Percentiles rank a stretch among this genome's conserved stretches.
Evolutionary conservation across 1,139 yeast genomes (phyloP).

Genomic region (Spencermartinsiella ligniputridi): DNA sequence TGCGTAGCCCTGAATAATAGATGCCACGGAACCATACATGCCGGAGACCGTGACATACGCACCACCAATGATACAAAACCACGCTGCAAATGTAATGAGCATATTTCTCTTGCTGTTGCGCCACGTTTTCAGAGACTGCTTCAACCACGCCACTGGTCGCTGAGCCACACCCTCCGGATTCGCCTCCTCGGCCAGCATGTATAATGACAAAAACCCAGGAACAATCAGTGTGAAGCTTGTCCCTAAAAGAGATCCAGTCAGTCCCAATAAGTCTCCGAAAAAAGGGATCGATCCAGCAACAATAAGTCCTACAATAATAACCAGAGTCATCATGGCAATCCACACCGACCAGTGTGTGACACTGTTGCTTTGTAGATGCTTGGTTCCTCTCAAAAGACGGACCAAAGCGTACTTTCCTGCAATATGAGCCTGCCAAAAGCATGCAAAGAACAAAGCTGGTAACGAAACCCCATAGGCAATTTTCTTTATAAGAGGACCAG

Average conservation of each 20-base stretch:
- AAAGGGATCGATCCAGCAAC: conserved; percentile 2
- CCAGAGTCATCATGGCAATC: conserved; percentile 2
- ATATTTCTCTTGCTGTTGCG: conserved; percentile 1
- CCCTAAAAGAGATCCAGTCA: conserved; percentile 5
- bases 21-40: conserved; percentile 5
- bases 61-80: conserved; percentile 10
- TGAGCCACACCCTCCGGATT: background rate
- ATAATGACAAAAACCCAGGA: conserved; percentile 8
- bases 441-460: conserved; percentile 10
- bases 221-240: conserved; percentile 8
- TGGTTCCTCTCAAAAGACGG: conserved; percentile 8
- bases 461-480: conserved; percentile 11
- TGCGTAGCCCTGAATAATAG: conserved; percentile 6
- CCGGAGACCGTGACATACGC: conserved; percentile 8
- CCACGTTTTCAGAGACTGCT: conserved; percentile 5
- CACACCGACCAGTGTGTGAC: conserved; percentile 2
- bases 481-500: conserved; percentile 12
- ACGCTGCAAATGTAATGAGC: conserved; percentile 1
- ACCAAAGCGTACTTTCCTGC: conserved; percentile 9
- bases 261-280: conserved; percentile 4
- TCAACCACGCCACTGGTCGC: conserved; percentile 1
- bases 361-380: conserved; percentile 9
- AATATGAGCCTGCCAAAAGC: conserved; percentile 10
- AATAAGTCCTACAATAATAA: conserved; percentile 1
- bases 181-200: conserved; percentile 4